Percentiles rank a stretch among this genome's conserved stretches.
phyloP scores from a whole-genome alignment of 1,139 yeast genomes.

The Taphrina confusa region DNA sequence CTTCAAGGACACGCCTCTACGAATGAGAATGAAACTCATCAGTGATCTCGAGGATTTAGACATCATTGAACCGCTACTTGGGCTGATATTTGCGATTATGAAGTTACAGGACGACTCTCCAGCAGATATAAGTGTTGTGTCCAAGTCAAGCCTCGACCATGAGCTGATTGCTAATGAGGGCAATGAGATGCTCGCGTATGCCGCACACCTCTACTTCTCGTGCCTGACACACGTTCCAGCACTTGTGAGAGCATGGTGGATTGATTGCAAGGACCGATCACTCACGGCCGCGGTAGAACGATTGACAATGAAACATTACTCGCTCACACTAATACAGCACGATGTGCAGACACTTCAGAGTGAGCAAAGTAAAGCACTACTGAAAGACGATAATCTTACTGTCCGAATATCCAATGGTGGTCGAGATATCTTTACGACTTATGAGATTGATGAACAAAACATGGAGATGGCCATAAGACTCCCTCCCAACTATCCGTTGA shows the following conservation, averaged over 20 bases:
- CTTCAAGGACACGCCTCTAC: constrained; percentile 62
- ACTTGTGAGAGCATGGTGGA: constrained; percentile 69
- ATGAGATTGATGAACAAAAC: constrained; percentile 82
- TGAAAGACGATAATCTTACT: constrained; percentile 55
- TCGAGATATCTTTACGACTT: constrained; percentile 71
- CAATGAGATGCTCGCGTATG: constrained; percentile 26
- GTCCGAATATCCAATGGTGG: constrained; percentile 63
- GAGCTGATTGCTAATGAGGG: constrained; percentile 48
- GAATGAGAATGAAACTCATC: constrained; percentile 51
- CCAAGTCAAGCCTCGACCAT: constrained; percentile 24
- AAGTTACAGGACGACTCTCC: constrained; percentile 38
- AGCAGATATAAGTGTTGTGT: constrained; percentile 36
- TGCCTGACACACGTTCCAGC: constrained; percentile 66
- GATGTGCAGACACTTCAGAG: constrained; percentile 61
- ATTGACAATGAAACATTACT: constrained; percentile 61
- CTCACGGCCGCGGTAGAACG: constrained; percentile 60
- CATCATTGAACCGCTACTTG: constrained; percentile 49
- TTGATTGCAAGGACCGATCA: constrained; percentile 60
- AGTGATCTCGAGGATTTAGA: constrained; percentile 57
- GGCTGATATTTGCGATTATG: constrained; percentile 41
- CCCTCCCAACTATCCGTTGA: constrained; percentile 73
- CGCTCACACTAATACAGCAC: constrained; percentile 62
- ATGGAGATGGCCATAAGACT: constrained; percentile 75
- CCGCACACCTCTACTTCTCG: constrained; percentile 60
- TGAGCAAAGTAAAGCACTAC: constrained; percentile 42